Base-by-base conservation (phyloP, 495 filamentous ascomycete species). In the Hyphodiscus hymeniophilus region DNA sequence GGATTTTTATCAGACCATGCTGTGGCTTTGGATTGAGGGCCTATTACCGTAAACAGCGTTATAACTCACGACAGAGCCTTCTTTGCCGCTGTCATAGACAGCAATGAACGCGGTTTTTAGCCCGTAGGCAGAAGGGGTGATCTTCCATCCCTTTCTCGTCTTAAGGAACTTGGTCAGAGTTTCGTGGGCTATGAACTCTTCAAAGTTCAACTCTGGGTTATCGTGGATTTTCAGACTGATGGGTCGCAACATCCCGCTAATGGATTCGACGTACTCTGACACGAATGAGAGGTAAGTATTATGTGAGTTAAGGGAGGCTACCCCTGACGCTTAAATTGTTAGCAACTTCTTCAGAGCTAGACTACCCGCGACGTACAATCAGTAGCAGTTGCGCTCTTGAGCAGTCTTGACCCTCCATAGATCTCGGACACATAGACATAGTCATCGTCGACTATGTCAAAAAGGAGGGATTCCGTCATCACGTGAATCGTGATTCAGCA, bases 11-110 rank as follows among this genome's bases (percentile, higher is more conserved):
- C 13, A 31, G 20, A 22, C 15, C 15, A 32, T 12, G n/a, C 31
- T 39, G 13, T 28, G 10, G 26, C 26, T 10, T 4, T 28, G 7
- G 5, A 28, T 31, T 16, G 0, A 13, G 11, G 18, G 20, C 13
- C 3, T 15, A 78, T 78, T 12, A 79, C 78, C 54, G 59, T 79
- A 79, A 54, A 81, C 77, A 7, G 72, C 72, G 42, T 80, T 80
- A 56, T 75, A 81, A 0, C 67, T 71, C 12, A 83, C 64, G 0
- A 70, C 58, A 0, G 72, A 73, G 0, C 78, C 76, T 13, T 58
- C 59, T n/a, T 38, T 47, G 12, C 44, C 44, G 45, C 44, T 46
- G n/a, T 28, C 76, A 61, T 62, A 56, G 4, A 21, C 45, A 8
- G 48, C 20, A 47, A 77, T 69, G 54, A 79, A 75, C 3, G 80